phyloP scores from a whole-genome alignment of 129 eudicot species.

The Heracleum sosnowskyi region DNA sequence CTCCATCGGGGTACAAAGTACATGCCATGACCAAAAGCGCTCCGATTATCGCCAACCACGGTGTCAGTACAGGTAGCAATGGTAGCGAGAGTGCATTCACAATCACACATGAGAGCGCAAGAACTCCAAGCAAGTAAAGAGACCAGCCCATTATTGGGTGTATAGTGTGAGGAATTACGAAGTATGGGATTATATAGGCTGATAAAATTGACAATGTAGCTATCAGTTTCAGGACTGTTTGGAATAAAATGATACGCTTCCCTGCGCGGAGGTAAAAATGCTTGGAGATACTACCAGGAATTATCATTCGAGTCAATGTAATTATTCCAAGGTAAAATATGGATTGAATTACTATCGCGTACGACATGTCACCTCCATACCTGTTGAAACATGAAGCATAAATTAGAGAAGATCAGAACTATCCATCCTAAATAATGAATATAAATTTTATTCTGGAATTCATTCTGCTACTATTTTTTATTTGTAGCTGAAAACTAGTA shows the following conservation, averaged over 20 bases:
- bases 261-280: conserved; percentile 47
- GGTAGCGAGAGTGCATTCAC: conserved; percentile 54
- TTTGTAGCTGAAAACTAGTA: not conserved
- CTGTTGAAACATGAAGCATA: conserved; percentile 23
- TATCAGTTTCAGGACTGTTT: conserved; percentile 44
- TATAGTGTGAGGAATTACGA: conserved; percentile 63
- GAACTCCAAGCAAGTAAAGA: conserved; percentile 51
- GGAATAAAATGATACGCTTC: conserved; percentile 41
- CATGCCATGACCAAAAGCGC: conserved; percentile 64
- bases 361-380: conserved; percentile 61
- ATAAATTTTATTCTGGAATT: not conserved
- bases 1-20: conserved; percentile 75
- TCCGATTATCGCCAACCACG: conserved; percentile 59
- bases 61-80: conserved; percentile 44
- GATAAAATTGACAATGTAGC: conserved; percentile 49
- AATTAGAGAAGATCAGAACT: not conserved
- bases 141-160: conserved; percentile 85
- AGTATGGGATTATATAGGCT: conserved; percentile 61
- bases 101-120: conserved; percentile 46
- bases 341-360: conserved; percentile 38
- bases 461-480: not conserved
- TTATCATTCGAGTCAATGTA: conserved; percentile 47
- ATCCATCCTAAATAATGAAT: not conserved
- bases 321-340: conserved; percentile 62
- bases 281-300: conserved; percentile 48